A percentile compares a stretch with the other conserved stretches of the same genome.
These are phyloP conservation scores for Xylogone sp. DNA, from an alignment of 2,329 filamentous ascomycete genomes.

Conservation along the genomic window DNA sequence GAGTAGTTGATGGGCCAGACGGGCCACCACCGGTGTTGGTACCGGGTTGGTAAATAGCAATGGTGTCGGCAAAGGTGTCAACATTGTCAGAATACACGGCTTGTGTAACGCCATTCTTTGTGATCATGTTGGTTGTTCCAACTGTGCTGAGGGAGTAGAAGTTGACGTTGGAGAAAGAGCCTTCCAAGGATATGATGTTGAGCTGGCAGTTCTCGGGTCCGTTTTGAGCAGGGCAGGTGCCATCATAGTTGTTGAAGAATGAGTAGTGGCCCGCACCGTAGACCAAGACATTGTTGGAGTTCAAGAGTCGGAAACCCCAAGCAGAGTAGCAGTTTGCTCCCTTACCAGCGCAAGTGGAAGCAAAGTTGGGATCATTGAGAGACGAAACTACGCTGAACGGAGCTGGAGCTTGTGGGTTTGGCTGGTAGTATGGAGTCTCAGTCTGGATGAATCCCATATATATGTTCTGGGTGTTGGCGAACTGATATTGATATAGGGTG, in stretches of 20 bases:
- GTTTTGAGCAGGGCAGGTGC: slow-evolving; percentile 8
- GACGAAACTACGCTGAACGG: slow-evolving; percentile 48
- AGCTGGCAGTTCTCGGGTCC: slow-evolving; percentile 17
- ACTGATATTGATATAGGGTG: slow-evolving; percentile 49
- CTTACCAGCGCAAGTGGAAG: slow-evolving; percentile 1
- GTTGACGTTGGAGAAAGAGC: slow-evolving; percentile 11
- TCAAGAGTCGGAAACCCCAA: slow-evolving; percentile 61
- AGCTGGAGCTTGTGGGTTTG: slow-evolving; percentile 57
- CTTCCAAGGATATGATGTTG: slow-evolving; percentile 18
- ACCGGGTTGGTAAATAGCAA: slow-evolving; percentile 11
- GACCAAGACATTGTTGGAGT: slow-evolving; percentile 41
- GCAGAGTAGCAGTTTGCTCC: neutral
- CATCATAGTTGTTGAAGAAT: slow-evolving; percentile 55
- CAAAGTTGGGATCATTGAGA: slow-evolving; percentile 47
- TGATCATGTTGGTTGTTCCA: slow-evolving; percentile 18
- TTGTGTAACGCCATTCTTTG: slow-evolving; percentile 7
- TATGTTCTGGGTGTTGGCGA: slow-evolving; percentile 28
- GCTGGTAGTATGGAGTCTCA: slow-evolving; percentile 51
- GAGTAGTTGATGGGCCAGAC: neutral
- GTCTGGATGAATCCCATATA: slow-evolving; percentile 7
- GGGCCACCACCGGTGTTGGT: neutral
- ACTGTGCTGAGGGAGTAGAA: slow-evolving; percentile 18
- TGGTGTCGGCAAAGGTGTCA: slow-evolving; percentile 13
- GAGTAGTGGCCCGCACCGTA: slow-evolving; percentile 54
- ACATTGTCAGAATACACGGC: slow-evolving; percentile 13